Percentiles rank a stretch among this genome's conserved stretches.
Evolutionary conservation across 805 yeast genomes (phyloP).

Genomic region (Candida vaughaniae): DNA sequence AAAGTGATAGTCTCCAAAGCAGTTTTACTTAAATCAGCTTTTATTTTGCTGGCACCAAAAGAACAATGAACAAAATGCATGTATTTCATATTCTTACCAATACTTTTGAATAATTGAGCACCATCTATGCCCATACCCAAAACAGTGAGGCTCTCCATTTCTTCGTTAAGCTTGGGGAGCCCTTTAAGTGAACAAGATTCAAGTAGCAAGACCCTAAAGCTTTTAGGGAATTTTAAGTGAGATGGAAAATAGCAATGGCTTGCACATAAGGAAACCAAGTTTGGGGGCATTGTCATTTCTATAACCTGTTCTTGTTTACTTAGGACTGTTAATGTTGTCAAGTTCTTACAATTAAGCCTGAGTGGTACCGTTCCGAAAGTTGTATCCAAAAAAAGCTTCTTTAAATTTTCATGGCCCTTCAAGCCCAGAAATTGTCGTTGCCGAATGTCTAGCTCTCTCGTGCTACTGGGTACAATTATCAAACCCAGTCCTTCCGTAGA

Average conservation of each 20-base stretch:
- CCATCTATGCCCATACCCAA: neutral
- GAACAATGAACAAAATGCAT: neutral
- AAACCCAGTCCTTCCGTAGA: too few relatives aligned
- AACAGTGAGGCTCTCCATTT: neutral
- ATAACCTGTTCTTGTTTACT: neutral
- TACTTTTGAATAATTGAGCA: neutral
- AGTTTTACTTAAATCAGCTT: neutral
- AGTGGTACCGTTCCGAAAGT: too few relatives aligned
- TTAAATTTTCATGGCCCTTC: too few relatives aligned
- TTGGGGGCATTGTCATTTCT: neutral
- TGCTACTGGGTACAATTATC: too few relatives aligned
- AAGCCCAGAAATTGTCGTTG: too few relatives aligned
- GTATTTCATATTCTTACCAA: neutral
- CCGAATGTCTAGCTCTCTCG: too few relatives aligned
- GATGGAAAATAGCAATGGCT: neutral
- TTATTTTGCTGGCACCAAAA: neutral
- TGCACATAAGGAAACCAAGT: neutral
- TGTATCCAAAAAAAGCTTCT: too few relatives aligned
- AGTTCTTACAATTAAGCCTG: neutral
- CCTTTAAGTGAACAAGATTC: neutral
- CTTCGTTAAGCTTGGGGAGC: neutral
- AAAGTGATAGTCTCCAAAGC: neutral
- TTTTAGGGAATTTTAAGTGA: neutral
- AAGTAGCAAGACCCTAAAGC: neutral
- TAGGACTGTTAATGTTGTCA: neutral